phyloP scores from a whole-genome alignment of 2,329 filamentous ascomycete species.

The Chrysoporthe austroafricana region DNA sequence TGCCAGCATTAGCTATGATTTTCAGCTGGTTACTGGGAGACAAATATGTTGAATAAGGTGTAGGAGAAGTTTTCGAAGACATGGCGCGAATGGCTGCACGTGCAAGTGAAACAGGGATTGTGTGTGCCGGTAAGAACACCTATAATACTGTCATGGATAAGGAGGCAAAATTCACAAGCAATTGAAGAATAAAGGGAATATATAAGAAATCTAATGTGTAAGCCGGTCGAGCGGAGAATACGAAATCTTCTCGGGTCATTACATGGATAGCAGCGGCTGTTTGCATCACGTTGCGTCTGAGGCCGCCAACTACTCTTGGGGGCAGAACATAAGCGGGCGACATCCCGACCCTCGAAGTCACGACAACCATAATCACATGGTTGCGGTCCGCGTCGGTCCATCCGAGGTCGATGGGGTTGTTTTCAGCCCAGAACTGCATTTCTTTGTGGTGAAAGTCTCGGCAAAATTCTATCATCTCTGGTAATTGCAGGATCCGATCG shows the following conservation, averaged over 20 bases:
- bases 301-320: not conserved
- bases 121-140: not conserved
- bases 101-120: not conserved
- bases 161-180: not conserved
- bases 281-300: not conserved
- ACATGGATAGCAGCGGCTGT: not conserved
- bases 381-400: not conserved
- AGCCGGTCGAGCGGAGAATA: not conserved
- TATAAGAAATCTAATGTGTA: not conserved
- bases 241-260: not conserved
- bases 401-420: not conserved
- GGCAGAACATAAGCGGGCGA: not conserved
- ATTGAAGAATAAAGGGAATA: not conserved
- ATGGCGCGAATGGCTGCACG: not conserved
- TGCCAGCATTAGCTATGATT: not conserved
- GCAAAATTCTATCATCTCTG: not conserved
- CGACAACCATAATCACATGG: not conserved
- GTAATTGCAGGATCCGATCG: not conserved
- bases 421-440: not conserved
- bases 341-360: not conserved
- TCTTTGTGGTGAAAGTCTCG: not conserved
- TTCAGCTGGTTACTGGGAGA: not conserved
- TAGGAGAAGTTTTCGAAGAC: not conserved
- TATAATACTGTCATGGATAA: not conserved
- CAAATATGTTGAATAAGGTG: not conserved